phyloP scores from a whole-genome alignment of 139 green algal genomes.

The Gonium pectorale region DNA sequence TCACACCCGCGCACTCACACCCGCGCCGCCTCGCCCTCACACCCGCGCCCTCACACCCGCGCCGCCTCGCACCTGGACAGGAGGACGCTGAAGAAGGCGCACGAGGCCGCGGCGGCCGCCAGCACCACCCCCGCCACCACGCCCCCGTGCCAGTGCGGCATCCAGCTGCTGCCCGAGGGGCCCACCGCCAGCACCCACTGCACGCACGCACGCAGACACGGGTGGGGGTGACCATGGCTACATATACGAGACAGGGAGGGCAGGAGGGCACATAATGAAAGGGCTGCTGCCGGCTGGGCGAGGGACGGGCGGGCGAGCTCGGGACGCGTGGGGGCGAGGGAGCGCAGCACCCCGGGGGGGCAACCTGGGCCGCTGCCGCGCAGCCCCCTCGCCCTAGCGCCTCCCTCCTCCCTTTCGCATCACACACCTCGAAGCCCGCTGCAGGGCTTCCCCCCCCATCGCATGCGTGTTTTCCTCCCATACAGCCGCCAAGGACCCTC shows the following conservation, averaged over 20 bases:
- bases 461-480: too few species aligned
- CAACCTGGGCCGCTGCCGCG: not conserved
- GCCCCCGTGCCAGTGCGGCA: conserved; percentile 8
- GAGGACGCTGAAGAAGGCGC: conserved; percentile 11
- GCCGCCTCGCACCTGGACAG: conserved; percentile 38
- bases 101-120: not conserved
- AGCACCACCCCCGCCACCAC: conserved; percentile 8
- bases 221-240: too few species aligned
- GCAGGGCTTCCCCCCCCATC: not conserved
- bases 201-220: too few species aligned
- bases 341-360: not conserved
- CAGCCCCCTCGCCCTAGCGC: not conserved
- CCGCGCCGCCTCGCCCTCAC: too few species aligned
- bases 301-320: not conserved
- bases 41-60: too few species aligned
- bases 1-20: too few species aligned
- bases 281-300: not conserved
- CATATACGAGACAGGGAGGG: not conserved
- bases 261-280: not conserved
- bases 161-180: not conserved
- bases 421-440: not conserved
- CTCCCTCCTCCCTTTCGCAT: not conserved
- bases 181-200: conserved; percentile 28
- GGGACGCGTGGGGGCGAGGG: not conserved
- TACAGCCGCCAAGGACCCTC: not conserved